Evolutionary conservation across 306 rosid species (phyloP), one percentile per base, ranked within the genome.

Genomic region (Betula pendula): DNA sequence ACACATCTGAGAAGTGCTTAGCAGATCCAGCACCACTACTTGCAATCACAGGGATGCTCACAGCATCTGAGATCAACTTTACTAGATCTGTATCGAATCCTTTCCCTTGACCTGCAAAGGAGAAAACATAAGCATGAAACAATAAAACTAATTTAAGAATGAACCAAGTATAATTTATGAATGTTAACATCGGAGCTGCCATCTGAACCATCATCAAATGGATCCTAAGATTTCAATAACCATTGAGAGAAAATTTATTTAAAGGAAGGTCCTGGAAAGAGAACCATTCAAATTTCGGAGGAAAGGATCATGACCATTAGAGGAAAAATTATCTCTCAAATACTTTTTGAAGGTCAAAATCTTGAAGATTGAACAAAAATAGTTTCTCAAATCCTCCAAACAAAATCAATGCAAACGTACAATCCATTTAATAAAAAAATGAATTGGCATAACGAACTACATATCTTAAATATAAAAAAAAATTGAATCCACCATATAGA

Each of bases 1-100:
- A 92, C 67, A 96, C 99, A 68, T 92, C 98, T 9, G 94, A 84
- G 73, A 96, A 96, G 89, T 96, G 99, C 52, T 85, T 83, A 55
- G 81, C 84, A 79, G 72, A 42, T 13, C 99, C 99, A 24, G 99
- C 99, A 44, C 99, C 99, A 47, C 98, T 96, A 78, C 99, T 96
- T 58, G 99, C 99, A 7, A 96, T 96, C 81, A 96, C 99, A 0
- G 99, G 99, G 83, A 96, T 91, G 81, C 75, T 85, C 44, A 91
- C 99, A 49, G 97, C 89, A 76, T 92, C 93, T 60, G 99, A 92
- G 77, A 96, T 87, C 75, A 87, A 74, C 89, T 86, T 82, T 27
- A 92, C 59, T 22, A 96, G 72, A 76, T 89, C 96, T 52, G 85
- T 79, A 78, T 96, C 99, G 75, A 92, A 92, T 49, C 99, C 99